phyloP scores from a whole-genome alignment of 371 early-diverging fungal genomes.

The Mucor sp. region DNA sequence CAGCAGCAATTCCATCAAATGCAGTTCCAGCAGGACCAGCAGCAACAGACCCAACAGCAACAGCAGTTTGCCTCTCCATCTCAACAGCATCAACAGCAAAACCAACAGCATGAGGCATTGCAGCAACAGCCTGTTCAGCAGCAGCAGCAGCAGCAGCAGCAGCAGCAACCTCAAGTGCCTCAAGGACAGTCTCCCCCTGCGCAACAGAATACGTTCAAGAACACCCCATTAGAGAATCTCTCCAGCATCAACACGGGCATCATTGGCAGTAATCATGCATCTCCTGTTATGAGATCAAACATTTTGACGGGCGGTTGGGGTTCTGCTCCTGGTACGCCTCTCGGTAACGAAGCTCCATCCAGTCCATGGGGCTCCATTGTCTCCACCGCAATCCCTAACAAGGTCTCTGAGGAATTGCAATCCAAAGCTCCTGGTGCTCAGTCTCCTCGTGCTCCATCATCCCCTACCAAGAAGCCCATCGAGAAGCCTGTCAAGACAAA shows the following conservation, averaged over 20 bases:
- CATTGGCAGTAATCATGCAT: constrained; percentile 25
- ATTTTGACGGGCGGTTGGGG: constrained; percentile 35
- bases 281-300: constrained; percentile 29
- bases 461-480: constrained; percentile 22
- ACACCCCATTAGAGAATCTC: constrained; percentile 12
- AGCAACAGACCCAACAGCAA: constrained; percentile 45
- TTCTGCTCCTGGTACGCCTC: constrained; percentile 47
- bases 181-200: constrained; percentile 22
- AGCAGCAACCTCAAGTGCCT: constrained; percentile 19
- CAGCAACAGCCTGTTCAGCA: constrained; percentile 27
- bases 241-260: not conserved
- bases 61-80: constrained; percentile 11
- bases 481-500: constrained; percentile 19
- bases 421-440: constrained; percentile 35
- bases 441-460: constrained; percentile 32
- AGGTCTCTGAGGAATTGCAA: constrained; percentile 34
- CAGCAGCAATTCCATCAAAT: constrained; percentile 52
- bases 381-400: constrained; percentile 30
- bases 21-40: constrained; percentile 52
- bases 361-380: constrained; percentile 40
- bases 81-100: constrained; percentile 27
- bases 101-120: constrained; percentile 15
- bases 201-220: constrained; percentile 18
- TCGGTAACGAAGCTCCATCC: constrained; percentile 33
- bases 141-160: constrained; percentile 14